Percentiles rank a stretch among this genome's conserved stretches.
Evolutionary conservation across 129 eudicot species (phyloP).

Genomic region (Tagetes patula): DNA sequence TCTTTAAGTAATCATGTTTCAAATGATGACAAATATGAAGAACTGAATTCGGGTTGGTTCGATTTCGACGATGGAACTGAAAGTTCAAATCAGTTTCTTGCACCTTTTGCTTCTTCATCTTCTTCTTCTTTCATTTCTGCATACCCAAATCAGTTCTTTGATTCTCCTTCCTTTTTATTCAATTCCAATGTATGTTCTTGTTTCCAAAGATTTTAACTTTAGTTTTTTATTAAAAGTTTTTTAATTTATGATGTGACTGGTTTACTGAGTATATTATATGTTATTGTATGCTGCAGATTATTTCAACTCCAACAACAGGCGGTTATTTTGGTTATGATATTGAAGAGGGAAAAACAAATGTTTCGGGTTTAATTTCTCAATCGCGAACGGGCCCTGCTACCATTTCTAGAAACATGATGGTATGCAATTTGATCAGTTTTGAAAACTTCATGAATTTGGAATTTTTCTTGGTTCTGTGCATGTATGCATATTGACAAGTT

Average conservation of each 20-base stretch:
- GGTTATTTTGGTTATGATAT: conserved; percentile 38
- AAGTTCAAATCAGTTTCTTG: conserved; percentile 36
- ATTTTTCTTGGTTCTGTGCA: not conserved
- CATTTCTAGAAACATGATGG: conserved; percentile 36
- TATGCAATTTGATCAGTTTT: conserved; percentile 23
- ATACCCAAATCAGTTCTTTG: conserved; percentile 49
- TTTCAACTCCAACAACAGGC: conserved; percentile 55
- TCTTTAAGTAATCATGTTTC: conserved; percentile 15
- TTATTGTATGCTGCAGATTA: conserved; percentile 41
- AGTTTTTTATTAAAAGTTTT: not conserved
- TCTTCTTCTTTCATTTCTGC: not conserved
- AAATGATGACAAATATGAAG: conserved; percentile 29
- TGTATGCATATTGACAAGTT: conserved; percentile 5
- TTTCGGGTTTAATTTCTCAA: conserved; percentile 46
- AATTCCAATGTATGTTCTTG: conserved; percentile 47
- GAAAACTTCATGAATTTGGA: not conserved
- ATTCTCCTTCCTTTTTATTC: conserved; percentile 56
- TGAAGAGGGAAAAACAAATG: conserved; percentile 40
- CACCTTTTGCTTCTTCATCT: not conserved
- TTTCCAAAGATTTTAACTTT: not conserved
- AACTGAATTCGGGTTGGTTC: conserved; percentile 26
- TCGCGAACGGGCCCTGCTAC: conserved; percentile 40
- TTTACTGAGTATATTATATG: conserved; percentile 13
- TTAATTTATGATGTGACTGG: conserved; percentile 15
- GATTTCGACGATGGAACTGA: conserved; percentile 13